Evolutionary conservation across 805 yeast genomes (phyloP), one percentile per base, ranked within the genome.

Genomic region (Saturnispora saitoi): DNA sequence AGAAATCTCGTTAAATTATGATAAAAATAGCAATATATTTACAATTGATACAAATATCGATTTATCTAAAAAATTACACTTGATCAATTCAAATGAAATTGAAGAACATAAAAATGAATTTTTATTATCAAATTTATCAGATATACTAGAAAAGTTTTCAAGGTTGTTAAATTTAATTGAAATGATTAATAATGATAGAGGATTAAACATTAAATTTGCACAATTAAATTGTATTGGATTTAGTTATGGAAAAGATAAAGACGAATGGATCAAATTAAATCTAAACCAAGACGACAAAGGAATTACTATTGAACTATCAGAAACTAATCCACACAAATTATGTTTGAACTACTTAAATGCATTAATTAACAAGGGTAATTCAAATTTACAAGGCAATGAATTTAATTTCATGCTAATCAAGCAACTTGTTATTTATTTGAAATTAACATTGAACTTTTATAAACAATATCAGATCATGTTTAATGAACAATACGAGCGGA

Each of bases 381-480:
- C 54, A 8, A 52, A 50, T 28, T 56, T 45, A 19, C 45, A 41
- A 6, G 20, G 45, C 4, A 37, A 42, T 8, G 29, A 31, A 9
- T 55, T 55, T 37, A 55, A 51, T 34, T 55, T 50, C 43, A 42
- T 41, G 22, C 53, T 48, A 45, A 57, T 65, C n/a, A 58, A 57
- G 30, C 56, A 56, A 29, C 51, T 66, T 43, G 58, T 65, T 14
- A 51, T 45, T 1, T 64, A 60, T 47, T 52, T 64, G 36, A 61
- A 60, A 48, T 32, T 63, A 29, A 64, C 68, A 4, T 51, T 65
- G 9, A 60, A 63, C 3, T 58, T 61, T 42, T 63, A 58, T 49
- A 59, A 56, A 31, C 29, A 52, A 3, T 51, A 57, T 20, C 48
- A 48, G 32, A 39, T 48, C 5, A 19, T 45, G 9, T 59, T 60